Percentiles rank a stretch among this genome's conserved stretches.
Conservation (phyloP, 768 basidiomycete species). For the Pisolithus albus region DNA sequence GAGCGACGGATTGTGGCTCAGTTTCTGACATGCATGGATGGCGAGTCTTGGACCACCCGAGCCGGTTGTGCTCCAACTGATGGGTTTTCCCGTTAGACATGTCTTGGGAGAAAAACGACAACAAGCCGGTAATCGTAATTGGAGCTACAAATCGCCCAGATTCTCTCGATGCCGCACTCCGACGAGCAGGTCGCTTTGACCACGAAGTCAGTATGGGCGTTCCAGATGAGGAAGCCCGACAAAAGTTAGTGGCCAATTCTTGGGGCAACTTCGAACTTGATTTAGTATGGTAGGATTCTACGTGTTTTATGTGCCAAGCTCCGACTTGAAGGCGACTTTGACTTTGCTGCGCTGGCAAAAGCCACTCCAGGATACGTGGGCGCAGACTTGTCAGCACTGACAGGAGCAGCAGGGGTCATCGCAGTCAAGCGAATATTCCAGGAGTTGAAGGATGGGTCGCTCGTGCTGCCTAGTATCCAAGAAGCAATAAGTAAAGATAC, state of each 20-base stretch:
- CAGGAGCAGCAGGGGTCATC: conserved; percentile 90
- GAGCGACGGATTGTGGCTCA: conserved; percentile 96
- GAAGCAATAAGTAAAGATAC: conserved; percentile 19
- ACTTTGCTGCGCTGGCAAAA: conserved; percentile 81
- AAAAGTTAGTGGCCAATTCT: conserved; percentile 55
- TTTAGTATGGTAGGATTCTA: conserved; percentile 58
- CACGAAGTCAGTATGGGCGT: conserved; percentile 98
- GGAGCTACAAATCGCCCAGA: conserved; percentile 97
- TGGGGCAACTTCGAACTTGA: background rate
- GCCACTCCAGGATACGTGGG: conserved; percentile 97
- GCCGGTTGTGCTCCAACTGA: background rate
- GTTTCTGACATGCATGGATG: conserved; percentile 98
- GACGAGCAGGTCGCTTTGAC: conserved; percentile 92
- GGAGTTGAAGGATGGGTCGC: conserved; percentile 58
- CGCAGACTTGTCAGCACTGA: conserved; percentile 85
- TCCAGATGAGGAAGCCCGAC: conserved; percentile 84
- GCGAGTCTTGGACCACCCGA: conserved; percentile 37
- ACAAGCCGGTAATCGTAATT: conserved; percentile 89
- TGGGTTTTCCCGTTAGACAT: conserved; percentile 55
- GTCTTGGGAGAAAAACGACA: conserved; percentile 91
- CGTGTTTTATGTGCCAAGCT: conserved; percentile 80
- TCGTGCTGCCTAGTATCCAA: conserved; percentile 44
- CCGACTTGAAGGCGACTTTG: conserved; percentile 79
- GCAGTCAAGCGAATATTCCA: conserved; percentile 96
- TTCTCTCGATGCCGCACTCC: conserved; percentile 86